Evolutionary conservation across 2,329 filamentous ascomycete genomes (phyloP), one percentile per base, ranked within the genome.

Genomic region (Thermoascus crustaceus): DNA sequence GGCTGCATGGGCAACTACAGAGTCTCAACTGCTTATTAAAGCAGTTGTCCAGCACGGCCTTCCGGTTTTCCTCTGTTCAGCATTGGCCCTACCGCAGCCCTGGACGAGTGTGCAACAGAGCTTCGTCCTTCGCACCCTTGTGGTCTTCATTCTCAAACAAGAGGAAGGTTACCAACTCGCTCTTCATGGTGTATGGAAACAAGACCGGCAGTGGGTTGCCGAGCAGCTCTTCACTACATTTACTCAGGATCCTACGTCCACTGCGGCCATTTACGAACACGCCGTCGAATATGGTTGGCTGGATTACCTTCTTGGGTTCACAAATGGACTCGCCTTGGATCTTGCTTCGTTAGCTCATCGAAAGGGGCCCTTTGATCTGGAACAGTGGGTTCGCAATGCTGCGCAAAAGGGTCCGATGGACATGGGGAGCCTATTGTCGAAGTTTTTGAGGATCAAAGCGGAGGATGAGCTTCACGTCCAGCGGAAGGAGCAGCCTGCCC

Each of bases 151-250:
- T 18, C 75, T 80, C 52, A 88, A 88, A 58, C 75, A 79, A 37
- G 78, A 86, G 7, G 73, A 80, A 4, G 77, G 88, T 37, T 83
- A 85, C 56, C 80, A 88, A 46, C 93, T 95, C 44, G 89, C 94
- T 9, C 74, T 98, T 38, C 82, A 94, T 54, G 88, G 86, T 39
- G 67, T 94, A 4, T 96, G 89, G 88, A 80, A 82, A 47, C 87
- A 91, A 54, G 86, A 96, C 55, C 84, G 80, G 46, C 74, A 81
- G 13, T 96, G 87, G 82, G 83, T 96, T 10, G 80, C 81, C 7
- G 76, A 80, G 44, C 78, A 84, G 39, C 76, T 98, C 21, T 78
- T 89, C 26, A 80, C 87, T 40, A 74, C 76, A 6, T 86, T 91
- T 57, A 81, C 80, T 25, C 67, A 72, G 39, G 76, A 83, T 48